phyloP scores from a whole-genome alignment of 306 rosid genomes.

The Vigna angularis region DNA sequence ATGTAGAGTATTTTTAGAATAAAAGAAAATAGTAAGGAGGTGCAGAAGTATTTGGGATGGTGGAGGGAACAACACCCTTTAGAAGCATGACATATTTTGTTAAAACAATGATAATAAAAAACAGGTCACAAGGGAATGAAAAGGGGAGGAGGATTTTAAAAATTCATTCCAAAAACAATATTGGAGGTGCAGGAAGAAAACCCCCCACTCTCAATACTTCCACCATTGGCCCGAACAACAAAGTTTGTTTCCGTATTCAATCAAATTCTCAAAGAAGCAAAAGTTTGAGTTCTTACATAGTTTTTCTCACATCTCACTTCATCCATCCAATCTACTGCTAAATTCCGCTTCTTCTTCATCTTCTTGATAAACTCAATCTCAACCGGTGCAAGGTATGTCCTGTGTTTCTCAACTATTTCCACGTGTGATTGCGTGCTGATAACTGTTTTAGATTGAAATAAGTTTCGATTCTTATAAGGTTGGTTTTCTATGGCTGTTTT shows the following conservation, averaged over 20 bases:
- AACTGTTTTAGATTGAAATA: background rate
- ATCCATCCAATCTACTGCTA: background rate
- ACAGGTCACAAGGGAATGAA: no score
- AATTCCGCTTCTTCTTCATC: background rate
- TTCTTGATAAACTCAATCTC: background rate
- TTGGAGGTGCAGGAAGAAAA: no score
- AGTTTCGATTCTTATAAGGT: background rate
- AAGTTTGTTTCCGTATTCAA: background rate
- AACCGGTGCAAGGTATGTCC: constrained; percentile 16
- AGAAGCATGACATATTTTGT: no score
- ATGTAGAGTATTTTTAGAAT: no score
- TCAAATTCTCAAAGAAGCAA: background rate
- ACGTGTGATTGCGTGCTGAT: background rate
- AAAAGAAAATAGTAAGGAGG: no score
- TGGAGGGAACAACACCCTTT: no score
- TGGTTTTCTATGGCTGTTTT: constrained; percentile 18
- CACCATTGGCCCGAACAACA: background rate
- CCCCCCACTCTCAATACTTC: no score
- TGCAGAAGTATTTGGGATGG: no score
- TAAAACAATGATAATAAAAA: no score
- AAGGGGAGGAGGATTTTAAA: no score
- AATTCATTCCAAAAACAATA: no score
- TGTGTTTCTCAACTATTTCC: constrained; percentile 2
- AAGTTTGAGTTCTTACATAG: background rate
- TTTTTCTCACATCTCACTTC: background rate